phyloP scores from a whole-genome alignment of 2,329 filamentous ascomycete species.

The Teratosphaeriaceae sp. region DNA sequence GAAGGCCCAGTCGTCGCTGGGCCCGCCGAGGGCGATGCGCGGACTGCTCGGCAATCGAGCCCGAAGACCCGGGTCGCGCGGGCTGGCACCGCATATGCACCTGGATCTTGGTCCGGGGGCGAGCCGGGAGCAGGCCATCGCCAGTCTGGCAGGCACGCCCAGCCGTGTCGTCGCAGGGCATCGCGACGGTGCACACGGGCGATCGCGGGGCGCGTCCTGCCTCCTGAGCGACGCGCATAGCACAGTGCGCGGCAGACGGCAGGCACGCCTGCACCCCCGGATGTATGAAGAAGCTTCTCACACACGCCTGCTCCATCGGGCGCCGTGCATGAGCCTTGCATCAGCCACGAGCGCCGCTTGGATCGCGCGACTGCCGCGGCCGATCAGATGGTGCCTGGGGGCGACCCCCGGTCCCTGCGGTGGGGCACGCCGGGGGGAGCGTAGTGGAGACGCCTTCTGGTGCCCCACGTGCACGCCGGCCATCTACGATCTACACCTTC shows the following conservation, averaged over 20 bases:
- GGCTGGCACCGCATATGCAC: conserved; percentile 18
- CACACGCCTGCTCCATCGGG: conserved; percentile 16
- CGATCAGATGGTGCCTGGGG: background rate
- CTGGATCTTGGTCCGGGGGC: conserved; percentile 21
- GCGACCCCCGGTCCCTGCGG: conserved; percentile 9
- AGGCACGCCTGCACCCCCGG: conserved; percentile 10
- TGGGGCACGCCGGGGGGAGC: background rate
- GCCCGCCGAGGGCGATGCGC: conserved; percentile 17
- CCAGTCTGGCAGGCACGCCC: conserved; percentile 1
- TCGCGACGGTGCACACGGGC: too few relatives aligned
- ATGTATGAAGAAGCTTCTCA: conserved; percentile 17
- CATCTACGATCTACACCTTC: background rate
- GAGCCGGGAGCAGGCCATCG: background rate
- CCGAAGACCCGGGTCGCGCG: conserved; percentile 22
- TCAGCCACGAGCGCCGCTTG: conserved; percentile 18
- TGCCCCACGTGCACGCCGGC: background rate
- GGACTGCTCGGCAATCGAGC: conserved; percentile 25
- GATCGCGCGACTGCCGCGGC: background rate
- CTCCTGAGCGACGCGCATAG: background rate
- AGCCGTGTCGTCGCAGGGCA: too few relatives aligned
- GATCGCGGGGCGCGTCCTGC: background rate
- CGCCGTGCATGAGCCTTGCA: conserved; percentile 24
- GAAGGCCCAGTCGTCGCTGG: conserved; percentile 12
- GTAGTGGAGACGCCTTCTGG: background rate
- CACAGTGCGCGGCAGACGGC: conserved; percentile 9